These are phyloP conservation scores for Lasiodiplodia sp. DNA, from an alignment of 2,329 filamentous ascomycete genomes.

Conservation along the genomic window DNA sequence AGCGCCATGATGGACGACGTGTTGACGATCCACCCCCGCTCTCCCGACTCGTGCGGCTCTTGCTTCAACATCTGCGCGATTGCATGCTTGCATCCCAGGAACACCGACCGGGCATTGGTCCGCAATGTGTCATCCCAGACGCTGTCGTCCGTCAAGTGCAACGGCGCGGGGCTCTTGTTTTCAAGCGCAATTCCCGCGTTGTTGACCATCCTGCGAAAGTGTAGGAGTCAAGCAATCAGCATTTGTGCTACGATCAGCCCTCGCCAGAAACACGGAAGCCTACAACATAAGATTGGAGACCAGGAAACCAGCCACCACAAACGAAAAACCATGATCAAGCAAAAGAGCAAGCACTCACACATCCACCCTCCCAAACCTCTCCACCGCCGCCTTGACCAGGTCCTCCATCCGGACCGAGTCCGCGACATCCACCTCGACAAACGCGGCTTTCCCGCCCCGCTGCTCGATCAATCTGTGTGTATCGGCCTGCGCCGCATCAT, in stretches of 20 bases:
- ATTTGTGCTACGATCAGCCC: too few relatives aligned
- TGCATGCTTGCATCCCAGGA: slow-evolving; percentile 46
- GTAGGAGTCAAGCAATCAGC: background rate
- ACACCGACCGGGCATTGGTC: slow-evolving; percentile 43
- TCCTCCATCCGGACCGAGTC: slow-evolving; percentile 31
- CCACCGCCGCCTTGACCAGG: slow-evolving; percentile 37
- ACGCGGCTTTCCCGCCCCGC: slow-evolving; percentile 30
- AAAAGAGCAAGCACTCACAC: slow-evolving; percentile 37
- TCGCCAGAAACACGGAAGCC: too few relatives aligned
- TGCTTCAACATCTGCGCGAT: slow-evolving; percentile 44
- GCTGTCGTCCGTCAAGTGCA: slow-evolving; percentile 38
- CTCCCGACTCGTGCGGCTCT: slow-evolving; percentile 35
- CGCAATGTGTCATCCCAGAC: slow-evolving; percentile 41
- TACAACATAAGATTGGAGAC: too few relatives aligned
- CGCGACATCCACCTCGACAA: slow-evolving; percentile 39
- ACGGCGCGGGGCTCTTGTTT: too few relatives aligned
- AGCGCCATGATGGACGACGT: slow-evolving; percentile 54
- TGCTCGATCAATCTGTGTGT: too few relatives aligned
- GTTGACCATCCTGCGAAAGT: slow-evolving; percentile 34
- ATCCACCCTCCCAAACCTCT: slow-evolving; percentile 39
- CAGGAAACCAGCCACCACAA: too few relatives aligned
- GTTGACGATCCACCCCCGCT: slow-evolving; percentile 63
- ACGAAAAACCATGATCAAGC: too few relatives aligned
- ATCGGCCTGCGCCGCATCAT: too few relatives aligned
- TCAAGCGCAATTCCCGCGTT: too few relatives aligned